phyloP scores from a whole-genome alignment of 345 rosid genomes.

The Pugionium dolabratum region DNA sequence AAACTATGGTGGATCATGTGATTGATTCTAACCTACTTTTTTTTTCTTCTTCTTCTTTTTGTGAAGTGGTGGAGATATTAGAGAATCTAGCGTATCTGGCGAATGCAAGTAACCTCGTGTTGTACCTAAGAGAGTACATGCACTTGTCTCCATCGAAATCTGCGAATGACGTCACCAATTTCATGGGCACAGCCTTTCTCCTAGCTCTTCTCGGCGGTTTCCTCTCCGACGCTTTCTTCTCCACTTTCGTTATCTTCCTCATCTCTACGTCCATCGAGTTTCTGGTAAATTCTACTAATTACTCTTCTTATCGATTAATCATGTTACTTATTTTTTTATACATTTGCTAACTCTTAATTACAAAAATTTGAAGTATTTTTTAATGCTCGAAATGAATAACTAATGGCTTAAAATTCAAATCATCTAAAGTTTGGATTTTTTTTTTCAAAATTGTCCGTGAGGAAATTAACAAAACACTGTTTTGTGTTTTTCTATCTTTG shows the following conservation, averaged over 20 bases:
- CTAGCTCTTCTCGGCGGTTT: constrained; percentile 83
- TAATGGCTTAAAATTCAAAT: constrained; percentile 5
- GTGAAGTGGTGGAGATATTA: constrained; percentile 71
- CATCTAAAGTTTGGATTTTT: too few species aligned
- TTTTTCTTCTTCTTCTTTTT: background rate
- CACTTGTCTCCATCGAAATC: constrained; percentile 70
- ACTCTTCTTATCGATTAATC: background rate
- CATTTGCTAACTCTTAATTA: background rate
- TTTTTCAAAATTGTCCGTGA: too few species aligned
- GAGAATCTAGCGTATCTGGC: constrained; percentile 87
- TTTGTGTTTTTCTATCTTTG: background rate
- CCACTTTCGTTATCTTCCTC: constrained; percentile 63
- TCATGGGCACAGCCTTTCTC: constrained; percentile 89
- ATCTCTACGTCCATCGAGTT: constrained; percentile 63
- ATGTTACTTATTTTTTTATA: background rate
- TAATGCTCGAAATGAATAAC: constrained; percentile 9
- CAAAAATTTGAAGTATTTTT: background rate
- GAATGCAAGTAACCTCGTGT: constrained; percentile 82
- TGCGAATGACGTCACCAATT: constrained; percentile 71
- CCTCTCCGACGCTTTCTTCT: constrained; percentile 72
- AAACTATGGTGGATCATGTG: constrained; percentile 24
- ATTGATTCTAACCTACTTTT: background rate
- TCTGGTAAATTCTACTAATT: constrained; percentile 48
- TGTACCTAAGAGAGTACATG: constrained; percentile 59
- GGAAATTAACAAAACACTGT: too few species aligned